Evolutionary conservation across 345 rosid genomes (phyloP), one percentile per base, ranked within the genome.

Genomic region (Citrus glauca): DNA sequence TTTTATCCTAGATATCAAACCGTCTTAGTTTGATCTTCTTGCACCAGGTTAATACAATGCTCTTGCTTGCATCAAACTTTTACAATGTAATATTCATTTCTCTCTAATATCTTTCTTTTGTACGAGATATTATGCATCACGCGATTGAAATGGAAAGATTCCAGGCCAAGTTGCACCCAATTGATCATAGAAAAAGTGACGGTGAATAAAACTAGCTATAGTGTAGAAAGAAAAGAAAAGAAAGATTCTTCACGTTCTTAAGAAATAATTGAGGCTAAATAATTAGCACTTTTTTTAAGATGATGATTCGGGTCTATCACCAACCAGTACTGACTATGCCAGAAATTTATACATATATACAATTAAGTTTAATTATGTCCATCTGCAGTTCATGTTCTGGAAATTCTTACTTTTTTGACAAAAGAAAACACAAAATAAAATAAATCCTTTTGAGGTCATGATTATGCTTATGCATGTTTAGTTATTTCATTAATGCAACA

Each of bases 161-260:
- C 35, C 62, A 25, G 19, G 27, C 53, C 69, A 22, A 48, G 28
- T 62, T 64, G 61, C 61, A 40, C 60, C 24, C 61, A 50, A 71
- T 42, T 71, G 40, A 27, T 70, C 28, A 9, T 3, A 24, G 48
- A 70, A 17, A 28, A 50, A 28, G n/a, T 6, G 30, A 28, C 2
- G 57, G 57, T 53, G 57, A 53, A 17, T 20, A 32, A 71, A 50
- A 1, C 17, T 50, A 50, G 0, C 17, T 50, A 71, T 4, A 32
- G 7, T 2, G 27, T 25, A 40, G 11, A 22, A 1, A 22, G 25
- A n/a, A 32, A 66, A 66, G 9, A 56, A 56, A 56, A 22, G 45
- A 69, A 66, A 71, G 63, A 72, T 71, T 71, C 64, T 71, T 32
- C 50, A 24, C 60, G n/a, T 25, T 73, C 65, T 37, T 35, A 35